phyloP scores from a whole-genome alignment of 257 asterid species.

The Rhazya stricta region DNA sequence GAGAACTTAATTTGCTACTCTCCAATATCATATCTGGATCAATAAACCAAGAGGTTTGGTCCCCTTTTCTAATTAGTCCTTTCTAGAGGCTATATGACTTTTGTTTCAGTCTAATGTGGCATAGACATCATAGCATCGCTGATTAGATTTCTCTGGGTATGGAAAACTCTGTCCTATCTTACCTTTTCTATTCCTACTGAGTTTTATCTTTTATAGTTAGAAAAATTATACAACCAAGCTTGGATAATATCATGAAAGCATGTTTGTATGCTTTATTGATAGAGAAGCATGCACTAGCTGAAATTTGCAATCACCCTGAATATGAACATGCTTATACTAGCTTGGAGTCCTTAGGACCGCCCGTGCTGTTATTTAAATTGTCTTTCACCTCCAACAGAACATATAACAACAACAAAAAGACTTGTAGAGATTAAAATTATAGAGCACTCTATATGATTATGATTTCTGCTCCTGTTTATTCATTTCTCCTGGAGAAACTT shows the following conservation, averaged over 20 bases:
- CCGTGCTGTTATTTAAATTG: background rate
- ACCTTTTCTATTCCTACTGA: background rate
- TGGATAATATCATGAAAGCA: no score
- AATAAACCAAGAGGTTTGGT: background rate
- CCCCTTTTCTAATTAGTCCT: background rate
- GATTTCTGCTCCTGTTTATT: background rate
- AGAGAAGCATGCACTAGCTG: background rate
- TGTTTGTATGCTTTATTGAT: background rate
- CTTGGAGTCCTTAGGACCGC: background rate
- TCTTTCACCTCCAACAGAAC: background rate
- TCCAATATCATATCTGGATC: background rate
- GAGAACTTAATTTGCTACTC: background rate
- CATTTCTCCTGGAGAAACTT: background rate
- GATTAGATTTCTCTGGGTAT: background rate
- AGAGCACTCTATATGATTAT: no score
- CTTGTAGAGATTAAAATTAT: no score
- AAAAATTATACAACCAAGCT: background rate
- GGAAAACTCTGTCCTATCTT: background rate
- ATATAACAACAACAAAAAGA: no score
- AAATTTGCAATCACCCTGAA: background rate
- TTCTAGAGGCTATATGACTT: background rate
- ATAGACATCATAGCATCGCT: background rate
- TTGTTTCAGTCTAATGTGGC: background rate
- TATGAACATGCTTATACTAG: background rate
- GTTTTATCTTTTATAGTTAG: background rate